Evolutionary conservation across 129 eudicot species (phyloP).

Genomic region (Centella asiatica): DNA sequence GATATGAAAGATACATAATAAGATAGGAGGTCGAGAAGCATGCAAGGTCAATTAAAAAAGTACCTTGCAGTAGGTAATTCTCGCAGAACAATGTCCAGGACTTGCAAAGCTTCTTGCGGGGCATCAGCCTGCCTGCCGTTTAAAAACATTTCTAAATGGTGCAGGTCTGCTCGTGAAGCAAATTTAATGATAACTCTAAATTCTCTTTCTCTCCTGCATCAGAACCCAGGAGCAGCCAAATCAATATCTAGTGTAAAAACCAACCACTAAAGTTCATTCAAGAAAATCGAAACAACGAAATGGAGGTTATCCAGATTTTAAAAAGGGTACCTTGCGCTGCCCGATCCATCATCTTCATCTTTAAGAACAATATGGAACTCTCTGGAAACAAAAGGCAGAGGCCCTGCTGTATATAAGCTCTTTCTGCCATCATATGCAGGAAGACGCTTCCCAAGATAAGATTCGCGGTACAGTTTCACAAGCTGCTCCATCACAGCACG

Average conservation of each 20-base stretch:
- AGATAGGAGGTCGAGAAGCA: background rate
- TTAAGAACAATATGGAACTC: conserved; percentile 70
- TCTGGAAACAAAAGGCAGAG: conserved; percentile 69
- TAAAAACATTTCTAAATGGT: conserved; percentile 74
- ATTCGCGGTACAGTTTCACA: conserved; percentile 55
- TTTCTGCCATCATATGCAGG: conserved; percentile 99
- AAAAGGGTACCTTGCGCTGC: conserved; percentile 45
- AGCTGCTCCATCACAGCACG: conserved; percentile 82
- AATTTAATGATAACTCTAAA: conserved; percentile 82
- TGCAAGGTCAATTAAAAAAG: background rate
- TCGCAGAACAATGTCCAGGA: conserved; percentile 86
- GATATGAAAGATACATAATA: too few relatives aligned
- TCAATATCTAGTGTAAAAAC: background rate
- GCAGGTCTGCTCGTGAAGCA: conserved; percentile 87
- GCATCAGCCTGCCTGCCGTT: conserved; percentile 92
- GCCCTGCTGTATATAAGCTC: conserved; percentile 88
- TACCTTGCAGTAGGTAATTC: conserved; percentile 83
- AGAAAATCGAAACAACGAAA: background rate
- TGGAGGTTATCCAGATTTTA: background rate
- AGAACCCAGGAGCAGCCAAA: conserved; percentile 7
- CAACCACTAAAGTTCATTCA: background rate
- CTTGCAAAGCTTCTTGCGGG: conserved; percentile 94
- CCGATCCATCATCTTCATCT: conserved; percentile 85
- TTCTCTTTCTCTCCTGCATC: conserved; percentile 68
- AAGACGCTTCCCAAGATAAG: conserved; percentile 84